Percentiles rank a stretch among this genome's conserved stretches.
Conservation (phyloP, 2,329 filamentous ascomycete species). For the Metarhizium rileyi region DNA sequence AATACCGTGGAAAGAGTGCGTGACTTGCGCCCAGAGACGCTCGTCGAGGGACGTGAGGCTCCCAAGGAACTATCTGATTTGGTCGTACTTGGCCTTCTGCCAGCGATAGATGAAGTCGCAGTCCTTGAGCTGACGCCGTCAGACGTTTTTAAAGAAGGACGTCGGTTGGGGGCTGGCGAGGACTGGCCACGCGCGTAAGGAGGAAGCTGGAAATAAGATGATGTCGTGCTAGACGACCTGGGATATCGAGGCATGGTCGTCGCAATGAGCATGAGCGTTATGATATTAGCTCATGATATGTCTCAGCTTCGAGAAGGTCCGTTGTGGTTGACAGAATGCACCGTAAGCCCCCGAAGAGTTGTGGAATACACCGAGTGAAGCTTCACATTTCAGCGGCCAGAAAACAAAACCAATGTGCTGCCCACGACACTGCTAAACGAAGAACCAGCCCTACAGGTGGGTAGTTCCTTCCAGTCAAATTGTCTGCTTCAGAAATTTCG, state of each 20-base stretch:
- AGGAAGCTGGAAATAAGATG: background rate
- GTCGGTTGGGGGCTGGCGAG: background rate
- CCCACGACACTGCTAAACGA: background rate
- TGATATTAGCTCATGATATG: background rate
- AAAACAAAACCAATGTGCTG: too few species aligned
- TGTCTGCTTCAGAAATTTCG: background rate
- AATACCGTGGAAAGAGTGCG: conserved; percentile 28
- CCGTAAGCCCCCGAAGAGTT: too few species aligned
- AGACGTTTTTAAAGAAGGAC: background rate
- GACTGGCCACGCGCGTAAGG: background rate
- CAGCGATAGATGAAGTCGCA: conserved; percentile 10
- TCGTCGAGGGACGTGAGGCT: conserved; percentile 20
- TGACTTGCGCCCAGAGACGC: conserved; percentile 35
- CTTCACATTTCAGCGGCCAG: too few species aligned
- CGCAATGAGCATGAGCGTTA: background rate
- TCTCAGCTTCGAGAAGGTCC: too few species aligned
- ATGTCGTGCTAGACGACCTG: background rate
- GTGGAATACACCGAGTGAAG: too few species aligned
- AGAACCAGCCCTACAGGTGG: background rate
- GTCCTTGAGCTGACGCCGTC: background rate
- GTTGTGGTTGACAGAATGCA: too few species aligned
- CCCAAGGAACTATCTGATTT: background rate
- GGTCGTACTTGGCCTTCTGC: conserved; percentile 9
- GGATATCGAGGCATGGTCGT: background rate
- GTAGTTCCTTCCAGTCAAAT: background rate